Conservation (phyloP, 805 yeast species). For the Jamesozyma rosinii region DNA sequence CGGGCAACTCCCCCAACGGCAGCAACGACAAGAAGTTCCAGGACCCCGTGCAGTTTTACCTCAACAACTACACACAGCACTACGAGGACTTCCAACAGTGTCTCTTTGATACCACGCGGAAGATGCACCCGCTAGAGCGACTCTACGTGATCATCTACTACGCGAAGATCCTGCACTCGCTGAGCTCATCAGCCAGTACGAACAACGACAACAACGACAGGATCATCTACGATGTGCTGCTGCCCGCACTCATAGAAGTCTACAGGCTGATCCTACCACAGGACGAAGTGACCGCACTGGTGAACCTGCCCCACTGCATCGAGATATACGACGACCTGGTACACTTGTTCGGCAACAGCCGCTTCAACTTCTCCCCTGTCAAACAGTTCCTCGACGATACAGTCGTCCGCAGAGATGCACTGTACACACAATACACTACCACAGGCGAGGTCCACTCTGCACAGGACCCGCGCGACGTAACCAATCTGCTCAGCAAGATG, state of each 20-base stretch:
- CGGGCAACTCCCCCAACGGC: slow-evolving; percentile 19
- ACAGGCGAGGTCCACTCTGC: background rate
- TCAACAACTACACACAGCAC: slow-evolving; percentile 22
- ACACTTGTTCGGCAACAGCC: background rate
- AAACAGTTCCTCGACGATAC: slow-evolving; percentile 12
- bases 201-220: slow-evolving; percentile 1
- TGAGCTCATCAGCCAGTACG: slow-evolving; percentile 13
- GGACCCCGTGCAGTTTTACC: slow-evolving; percentile 29
- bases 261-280: slow-evolving; percentile 1
- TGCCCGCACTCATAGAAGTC: slow-evolving; percentile 3
- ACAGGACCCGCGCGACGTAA: background rate
- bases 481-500: slow-evolving; percentile 39
- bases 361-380: background rate
- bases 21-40: slow-evolving; percentile 50
- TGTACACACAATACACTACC: background rate
- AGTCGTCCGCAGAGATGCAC: background rate
- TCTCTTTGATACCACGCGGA: slow-evolving; percentile 22
- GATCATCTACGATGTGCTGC: background rate
- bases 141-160: slow-evolving; percentile 21
- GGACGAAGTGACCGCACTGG: background rate
- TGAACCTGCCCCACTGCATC: slow-evolving; percentile 2
- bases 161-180: slow-evolving; percentile 1
- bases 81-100: slow-evolving; percentile 31
- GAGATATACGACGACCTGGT: background rate
- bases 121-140: slow-evolving; percentile 27